Percentiles rank a stretch among this genome's conserved stretches.
Conservation (phyloP, 495 filamentous ascomycete species). For the Penicillium maclennaniae region DNA sequence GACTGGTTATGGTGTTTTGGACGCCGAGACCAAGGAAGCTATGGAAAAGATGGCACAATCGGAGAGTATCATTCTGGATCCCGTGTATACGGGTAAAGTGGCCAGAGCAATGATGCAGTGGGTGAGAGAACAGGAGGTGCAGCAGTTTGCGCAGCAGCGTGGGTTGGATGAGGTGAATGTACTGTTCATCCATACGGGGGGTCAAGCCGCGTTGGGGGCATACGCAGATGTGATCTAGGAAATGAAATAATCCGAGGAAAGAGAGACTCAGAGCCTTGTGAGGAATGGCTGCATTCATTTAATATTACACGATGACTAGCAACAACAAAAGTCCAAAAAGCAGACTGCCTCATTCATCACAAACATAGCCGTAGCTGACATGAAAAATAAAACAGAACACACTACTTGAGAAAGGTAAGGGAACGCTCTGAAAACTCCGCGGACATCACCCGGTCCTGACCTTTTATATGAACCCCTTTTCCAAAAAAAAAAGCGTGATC, state of each 20-base stretch:
- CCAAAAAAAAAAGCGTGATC: background rate
- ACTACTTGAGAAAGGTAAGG: constrained; percentile 7
- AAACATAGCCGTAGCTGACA: constrained; percentile 17
- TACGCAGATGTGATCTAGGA: constrained; percentile 26
- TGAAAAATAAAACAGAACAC: constrained; percentile 10
- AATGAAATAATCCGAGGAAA: background rate
- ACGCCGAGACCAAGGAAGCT: constrained; percentile 19
- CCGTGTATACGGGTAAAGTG: constrained; percentile 40
- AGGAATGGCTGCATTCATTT: constrained; percentile 23
- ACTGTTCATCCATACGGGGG: constrained; percentile 41
- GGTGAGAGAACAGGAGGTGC: constrained; percentile 23
- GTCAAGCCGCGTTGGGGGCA: constrained; percentile 35
- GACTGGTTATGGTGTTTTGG: constrained; percentile 32
- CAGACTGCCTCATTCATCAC: constrained; percentile 19
- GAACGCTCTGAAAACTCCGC: constrained; percentile 21
- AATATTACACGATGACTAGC: constrained; percentile 23
- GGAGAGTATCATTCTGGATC: constrained; percentile 34
- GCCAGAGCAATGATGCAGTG: constrained; percentile 30
- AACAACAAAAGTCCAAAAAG: constrained; percentile 16
- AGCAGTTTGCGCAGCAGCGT: constrained; percentile 2
- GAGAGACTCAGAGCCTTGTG: background rate
- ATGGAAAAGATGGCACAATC: constrained; percentile 25
- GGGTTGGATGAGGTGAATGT: constrained; percentile 25
- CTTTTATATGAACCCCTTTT: constrained; percentile 22
- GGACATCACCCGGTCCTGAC: constrained; percentile 15